phyloP scores from a whole-genome alignment of 176 grass and related monocot species.

The Alopecurus myosuroides region DNA sequence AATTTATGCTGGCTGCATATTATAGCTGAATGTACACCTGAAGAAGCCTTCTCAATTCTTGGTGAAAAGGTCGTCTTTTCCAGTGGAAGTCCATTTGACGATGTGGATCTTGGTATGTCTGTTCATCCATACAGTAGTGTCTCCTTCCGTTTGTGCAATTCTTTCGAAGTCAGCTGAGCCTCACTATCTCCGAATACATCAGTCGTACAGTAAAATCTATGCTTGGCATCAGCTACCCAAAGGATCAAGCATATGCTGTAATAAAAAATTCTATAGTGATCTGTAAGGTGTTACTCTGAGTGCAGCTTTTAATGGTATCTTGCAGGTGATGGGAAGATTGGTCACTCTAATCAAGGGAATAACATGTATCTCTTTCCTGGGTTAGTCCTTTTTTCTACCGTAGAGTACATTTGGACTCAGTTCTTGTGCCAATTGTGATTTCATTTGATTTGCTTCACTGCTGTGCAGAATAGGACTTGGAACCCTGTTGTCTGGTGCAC shows the following conservation, averaged over 20 bases:
- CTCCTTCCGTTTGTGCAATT: background rate
- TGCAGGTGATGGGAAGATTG: constrained; percentile 81
- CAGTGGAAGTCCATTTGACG: constrained; percentile 87
- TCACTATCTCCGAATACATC: constrained; percentile 1
- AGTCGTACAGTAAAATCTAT: background rate
- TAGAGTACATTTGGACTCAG: constrained; percentile 4
- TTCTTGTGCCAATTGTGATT: constrained; percentile 23
- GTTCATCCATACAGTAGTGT: background rate
- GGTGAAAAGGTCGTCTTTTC: constrained; percentile 86
- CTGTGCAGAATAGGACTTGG: constrained; percentile 86
- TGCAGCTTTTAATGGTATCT: constrained; percentile 7
- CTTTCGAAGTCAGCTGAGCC: background rate
- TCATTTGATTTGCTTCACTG: background rate
- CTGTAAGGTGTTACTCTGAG: background rate
- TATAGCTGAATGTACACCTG: constrained; percentile 89
- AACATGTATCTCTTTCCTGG: constrained; percentile 99
- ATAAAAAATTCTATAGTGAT: background rate
- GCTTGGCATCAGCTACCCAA: background rate
- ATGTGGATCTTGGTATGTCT: constrained; percentile 81
- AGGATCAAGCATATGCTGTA: background rate
- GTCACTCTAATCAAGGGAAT: constrained; percentile 97
- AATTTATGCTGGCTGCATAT: constrained; percentile 30
- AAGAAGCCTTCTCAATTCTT: constrained; percentile 83
- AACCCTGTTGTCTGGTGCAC: constrained; percentile 90
- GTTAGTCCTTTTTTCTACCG: constrained; percentile 44